Evolutionary conservation across 371 early-diverging fungal species (phyloP), one percentile per base, ranked within the genome.

Genomic region (Dichotomocladium elegans): DNA sequence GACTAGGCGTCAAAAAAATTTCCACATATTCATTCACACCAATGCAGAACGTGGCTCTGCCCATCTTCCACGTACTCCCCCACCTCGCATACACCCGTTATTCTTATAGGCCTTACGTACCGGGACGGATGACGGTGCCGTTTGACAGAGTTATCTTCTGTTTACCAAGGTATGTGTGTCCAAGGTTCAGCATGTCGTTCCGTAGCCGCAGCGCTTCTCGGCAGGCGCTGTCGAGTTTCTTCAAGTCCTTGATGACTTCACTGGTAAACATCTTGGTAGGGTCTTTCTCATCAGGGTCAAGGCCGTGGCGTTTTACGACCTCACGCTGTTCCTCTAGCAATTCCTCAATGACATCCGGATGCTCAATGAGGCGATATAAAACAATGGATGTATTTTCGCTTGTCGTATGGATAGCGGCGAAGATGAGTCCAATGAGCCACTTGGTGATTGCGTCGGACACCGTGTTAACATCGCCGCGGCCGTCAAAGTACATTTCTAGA

Each of bases 181-280:
- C 10, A n/a, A 74, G 48, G 0, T 45, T 42, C 24, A 72, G 17
- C 1, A 47, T 53, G 5, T 53, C 57, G 3, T 53, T 59, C 5
- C 73, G 53, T 15, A 48, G 48, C 30, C 82, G 56, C 46, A 74
- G 34, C 0, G 65, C 15, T 51, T 82, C 82, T 24, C 78, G 77
- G 2, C 73, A 55, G 28, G 72, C 68, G 8, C 79, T 79, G 25
- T 82, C 82, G 28, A 82, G 51, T 8, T 76, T 60, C 6, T 51
- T 57, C 51, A 82, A 53, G 8, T 62, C 57, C 41, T 75, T 73
- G 49, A 72, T 25, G 0, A 67, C 48, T 9, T 43, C 58, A 4
- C 64, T 57, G 0, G 69, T 60, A 31, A 76, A 55, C 12, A 67
- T 51, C 11, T 44, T 15, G 1, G 46, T 26, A 5, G 66, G 14